phyloP scores from a whole-genome alignment of 768 basidiomycete genomes.

The Auricularia cornea region DNA sequence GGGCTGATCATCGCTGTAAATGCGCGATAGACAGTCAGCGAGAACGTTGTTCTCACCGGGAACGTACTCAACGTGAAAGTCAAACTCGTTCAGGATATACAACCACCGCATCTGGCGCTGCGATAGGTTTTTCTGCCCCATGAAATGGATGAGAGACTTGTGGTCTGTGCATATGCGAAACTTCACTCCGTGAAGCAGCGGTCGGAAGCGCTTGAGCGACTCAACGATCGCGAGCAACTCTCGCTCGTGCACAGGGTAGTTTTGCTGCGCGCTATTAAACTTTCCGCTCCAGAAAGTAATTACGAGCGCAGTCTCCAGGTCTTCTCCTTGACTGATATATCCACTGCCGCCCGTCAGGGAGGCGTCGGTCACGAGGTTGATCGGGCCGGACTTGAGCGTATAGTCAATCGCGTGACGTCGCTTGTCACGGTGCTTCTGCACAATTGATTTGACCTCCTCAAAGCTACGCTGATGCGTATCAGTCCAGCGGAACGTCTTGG shows the following conservation, averaged over 20 bases:
- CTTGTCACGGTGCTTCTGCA: slow-evolving; percentile 16
- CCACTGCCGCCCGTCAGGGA: not conserved
- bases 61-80: slow-evolving; percentile 23
- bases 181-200: slow-evolving; percentile 13
- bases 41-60: slow-evolving; percentile 24
- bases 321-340: not conserved
- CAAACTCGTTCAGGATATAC: slow-evolving; percentile 23
- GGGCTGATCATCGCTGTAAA: slow-evolving; percentile 3
- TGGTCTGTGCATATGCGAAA: slow-evolving; percentile 29
- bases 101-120: slow-evolving; percentile 30
- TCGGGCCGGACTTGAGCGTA: not conserved
- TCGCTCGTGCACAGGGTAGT: slow-evolving; percentile 33
- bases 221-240: slow-evolving; percentile 31
- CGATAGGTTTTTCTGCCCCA: slow-evolving; percentile 26
- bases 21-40: slow-evolving; percentile 19
- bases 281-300: slow-evolving; percentile 2
- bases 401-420: slow-evolving; percentile 12
- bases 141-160: slow-evolving; percentile 20
- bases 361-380: not conserved
- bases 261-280: slow-evolving; percentile 7
- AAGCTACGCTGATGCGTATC: slow-evolving; percentile 28
- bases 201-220: slow-evolving; percentile 19
- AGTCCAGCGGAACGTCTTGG: slow-evolving; percentile 21
- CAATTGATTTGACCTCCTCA: slow-evolving; percentile 25
- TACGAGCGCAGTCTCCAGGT: not conserved